Base-by-base conservation (phyloP, 768 basidiomycete species). In the Crassisporium funariophilum region DNA sequence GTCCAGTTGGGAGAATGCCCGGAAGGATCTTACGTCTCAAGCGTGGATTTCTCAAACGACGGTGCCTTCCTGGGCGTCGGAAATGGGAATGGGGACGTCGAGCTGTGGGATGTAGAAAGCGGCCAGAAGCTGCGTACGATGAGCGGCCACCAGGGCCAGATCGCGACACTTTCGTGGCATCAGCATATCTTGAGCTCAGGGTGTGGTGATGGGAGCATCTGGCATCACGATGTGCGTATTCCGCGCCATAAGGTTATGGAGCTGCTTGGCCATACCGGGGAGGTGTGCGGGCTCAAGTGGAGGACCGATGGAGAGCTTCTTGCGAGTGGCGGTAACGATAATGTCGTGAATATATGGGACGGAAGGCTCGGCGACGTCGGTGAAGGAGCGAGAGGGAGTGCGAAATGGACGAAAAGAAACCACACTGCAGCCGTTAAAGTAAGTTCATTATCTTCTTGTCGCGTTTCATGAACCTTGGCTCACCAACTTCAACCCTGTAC, bases 321-420 rank as follows among this genome's bases (percentile, higher is more conserved):
- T 17, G 95, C 95, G 0, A 93, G 91, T 54, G 95, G 95, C 2
- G 95, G 94, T 0, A 97, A 98, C 61, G 97, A 98, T 66, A 98
- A 98, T 53, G 93, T 97, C 15, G 94, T 98, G 44, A 95, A 97
- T 60, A 87, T 97, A 40, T 99, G 95, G 95, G 95, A 99, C 56
- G 90, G 86, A 5, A 78, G 90, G 44, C 72, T 89, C 0, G 81
- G 82, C 0, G 79, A 82, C 50, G 77, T 77, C 1, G 72, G 65
- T 3, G 71, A 73, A 50, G 75, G 75, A 10, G 69, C 78, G 3
- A 64, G 79, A 13, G 83, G 78, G 2, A 77, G 67, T 61, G 83
- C 92, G 0, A 93, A 92, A 61, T 94, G 91, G 90, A 90, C 88
- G 17, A 94, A 95, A 67, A 73, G 87, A 36, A 93, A 91, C 62